Evolutionary conservation across 2,329 filamentous ascomycete species (phyloP), one percentile per base, ranked within the genome.

Genomic region (Colletotrichum sp.): DNA sequence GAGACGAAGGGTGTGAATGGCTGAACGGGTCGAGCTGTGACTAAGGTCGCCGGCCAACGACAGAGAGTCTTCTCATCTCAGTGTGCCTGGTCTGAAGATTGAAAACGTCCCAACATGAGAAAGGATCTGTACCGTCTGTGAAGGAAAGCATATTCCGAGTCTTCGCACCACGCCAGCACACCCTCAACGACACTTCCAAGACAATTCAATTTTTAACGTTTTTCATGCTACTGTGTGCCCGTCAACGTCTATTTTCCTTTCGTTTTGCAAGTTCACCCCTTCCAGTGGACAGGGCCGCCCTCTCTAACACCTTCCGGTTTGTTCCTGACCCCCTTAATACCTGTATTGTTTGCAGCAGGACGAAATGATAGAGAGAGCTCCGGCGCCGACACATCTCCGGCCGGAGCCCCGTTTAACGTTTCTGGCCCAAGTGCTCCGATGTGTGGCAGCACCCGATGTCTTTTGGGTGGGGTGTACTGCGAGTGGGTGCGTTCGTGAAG

Each of bases 191-290:
- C 6, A 25, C 6, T 34, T 27, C 36, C 32, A 61, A 75, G 58
- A 73, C 69, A 58, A 62, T 32, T 70, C 25, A 43, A 67, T 64
- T 71, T 61, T 68, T 73, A 68, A 43, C 55, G 28, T 75, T 67
- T 75, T 73, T 75, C 62, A 68, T 73, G 69, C 70, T 22, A 27
- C 32, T 18, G 10, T 28, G 30, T n/a, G 28, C 32, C 58, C 58
- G 15, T n/a, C 15, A 25, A 18, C 43, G 2, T 34, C 32, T 61
- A 18, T 34, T 22, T 28, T 8, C 22, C 15, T 48, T 15, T 34
- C 30, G 25, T 25, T 27, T 55, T 22, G 43, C 43, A 52, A 22
- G n/a, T 52, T 22, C n/a, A 52, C 43, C 43, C 43, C 43, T 52
- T 22, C 43, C 43, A 52, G 43, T 52, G 43, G 43, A 52, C 43